Base-by-base conservation (phyloP, 495 filamentous ascomycete species). In the Penicillium alfredii region DNA sequence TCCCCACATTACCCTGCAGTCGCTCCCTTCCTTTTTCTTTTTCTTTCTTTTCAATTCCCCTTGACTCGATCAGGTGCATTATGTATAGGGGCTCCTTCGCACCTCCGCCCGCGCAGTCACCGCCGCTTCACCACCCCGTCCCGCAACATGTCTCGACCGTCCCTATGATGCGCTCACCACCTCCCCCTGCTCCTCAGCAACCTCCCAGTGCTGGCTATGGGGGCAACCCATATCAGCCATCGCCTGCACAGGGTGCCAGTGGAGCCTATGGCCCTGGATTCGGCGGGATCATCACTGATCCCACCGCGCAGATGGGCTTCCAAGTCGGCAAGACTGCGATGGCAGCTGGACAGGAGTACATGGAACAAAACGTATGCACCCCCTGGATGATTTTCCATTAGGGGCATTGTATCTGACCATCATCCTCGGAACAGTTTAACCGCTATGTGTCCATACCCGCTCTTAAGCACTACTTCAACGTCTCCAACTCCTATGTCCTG, bases 81-180 rank as follows among this genome's bases (percentile, higher is more conserved):
- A 95, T 95, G 88, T 90, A 97, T 63, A 82, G 88, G 56, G 68
- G 75, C 44, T 72, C 75, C 30, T 94, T 88, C 66, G 80, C 77
- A 49, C 77, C 78, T 35, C 74, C 79, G 15, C 82, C 80, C 26
- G 82, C 85, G 38, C 84, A 86, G 49, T 95, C 92, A 45, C 92
- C 92, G 53, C 93, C 92, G 26, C 82, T 99, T 43, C 92, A 99
- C 66, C 92, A 99, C 61, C 92, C 92, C 17, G 89, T 97, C 29
- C 93, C 93, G 29, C 93, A 97, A 56, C 93, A 97, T 74, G 89
- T 97, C 38, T 95, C 93, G 47, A 94, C 89, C 32, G 93, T 99
- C 31, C 92, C 92, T n/a, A 89, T 96, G 68, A 83, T 99, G 63
- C 83, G 94, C 68, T 97, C 92, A 35, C 92, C 92, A 22, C 92